Conservation (phyloP, 768 basidiomycete species). For the Suillus bovinus region DNA sequence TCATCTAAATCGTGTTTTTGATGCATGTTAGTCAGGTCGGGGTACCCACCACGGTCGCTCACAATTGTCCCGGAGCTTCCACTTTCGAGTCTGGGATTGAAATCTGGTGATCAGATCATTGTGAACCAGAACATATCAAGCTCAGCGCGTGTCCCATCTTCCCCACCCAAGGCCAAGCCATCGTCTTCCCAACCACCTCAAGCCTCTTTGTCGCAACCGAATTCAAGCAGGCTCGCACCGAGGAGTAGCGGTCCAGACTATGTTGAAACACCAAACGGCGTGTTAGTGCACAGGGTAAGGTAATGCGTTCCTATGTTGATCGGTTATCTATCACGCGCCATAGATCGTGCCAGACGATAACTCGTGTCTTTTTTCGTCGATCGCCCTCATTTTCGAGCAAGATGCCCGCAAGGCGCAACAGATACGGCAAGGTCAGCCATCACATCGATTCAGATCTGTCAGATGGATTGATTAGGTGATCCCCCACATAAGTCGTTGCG, state of each 20-base stretch:
- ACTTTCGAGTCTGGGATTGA: conserved; percentile 73
- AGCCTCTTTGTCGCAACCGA: conserved; percentile 17
- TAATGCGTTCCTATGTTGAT: background rate
- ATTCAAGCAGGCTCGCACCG: conserved; percentile 18
- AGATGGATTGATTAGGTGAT: conserved; percentile 7
- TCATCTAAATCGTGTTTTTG: background rate
- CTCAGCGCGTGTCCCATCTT: conserved; percentile 11
- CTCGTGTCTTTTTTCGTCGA: conserved; percentile 88
- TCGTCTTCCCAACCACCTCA: conserved; percentile 18
- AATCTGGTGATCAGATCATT: conserved; percentile 83
- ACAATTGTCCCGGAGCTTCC: conserved; percentile 74
- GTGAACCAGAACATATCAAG: conserved; percentile 49
- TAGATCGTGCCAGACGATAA: conserved; percentile 97
- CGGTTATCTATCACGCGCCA: background rate
- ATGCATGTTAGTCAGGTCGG: conserved; percentile 60
- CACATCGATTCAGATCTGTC: background rate
- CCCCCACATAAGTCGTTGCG: conserved; percentile 65
- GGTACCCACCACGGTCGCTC: conserved; percentile 81
- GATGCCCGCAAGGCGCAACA: conserved; percentile 66
- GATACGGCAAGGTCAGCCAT: conserved; percentile 69
- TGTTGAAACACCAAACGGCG: conserved; percentile 62
- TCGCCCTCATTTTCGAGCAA: conserved; percentile 85
- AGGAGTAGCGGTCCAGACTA: conserved; percentile 47
- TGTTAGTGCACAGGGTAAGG: conserved; percentile 70
- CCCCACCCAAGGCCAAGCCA: conserved; percentile 9